These are phyloP conservation scores for Venturia carpophila DNA, from an alignment of 2,329 filamentous ascomycete genomes.

Conservation along the genomic window DNA sequence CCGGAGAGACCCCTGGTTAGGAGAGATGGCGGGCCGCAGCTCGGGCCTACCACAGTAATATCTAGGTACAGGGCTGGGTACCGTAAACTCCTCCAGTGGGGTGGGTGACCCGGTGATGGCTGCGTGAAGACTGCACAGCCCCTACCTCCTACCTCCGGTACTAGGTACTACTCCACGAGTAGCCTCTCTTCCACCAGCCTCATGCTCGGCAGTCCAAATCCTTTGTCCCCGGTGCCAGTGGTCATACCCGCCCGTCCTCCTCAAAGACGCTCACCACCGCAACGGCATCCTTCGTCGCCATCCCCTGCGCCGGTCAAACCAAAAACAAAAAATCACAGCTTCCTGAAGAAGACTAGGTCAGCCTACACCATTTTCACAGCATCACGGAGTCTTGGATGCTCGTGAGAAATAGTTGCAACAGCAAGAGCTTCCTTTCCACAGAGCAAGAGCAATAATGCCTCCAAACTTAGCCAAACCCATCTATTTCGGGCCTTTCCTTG, in stretches of 20 bases:
- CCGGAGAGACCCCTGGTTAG: not conserved
- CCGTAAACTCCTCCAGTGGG: not conserved
- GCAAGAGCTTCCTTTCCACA: not conserved
- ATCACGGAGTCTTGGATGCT: too few species aligned
- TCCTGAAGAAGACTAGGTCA: not conserved
- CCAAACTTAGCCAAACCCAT: constrained; percentile 36
- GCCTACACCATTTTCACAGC: not conserved
- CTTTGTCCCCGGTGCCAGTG: not conserved
- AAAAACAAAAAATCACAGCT: not conserved
- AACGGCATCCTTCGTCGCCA: not conserved
- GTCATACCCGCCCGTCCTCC: not conserved
- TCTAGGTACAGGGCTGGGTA: not conserved
- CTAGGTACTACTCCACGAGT: not conserved
- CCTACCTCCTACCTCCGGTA: too few species aligned
- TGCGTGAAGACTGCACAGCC: not conserved
- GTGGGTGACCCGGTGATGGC: not conserved
- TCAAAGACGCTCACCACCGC: not conserved
- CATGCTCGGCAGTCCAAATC: not conserved
- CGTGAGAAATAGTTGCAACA: too few species aligned
- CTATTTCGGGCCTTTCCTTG: constrained; percentile 67
- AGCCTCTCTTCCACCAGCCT: not conserved
- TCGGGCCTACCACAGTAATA: not conserved
- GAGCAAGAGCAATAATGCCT: constrained; percentile 6
- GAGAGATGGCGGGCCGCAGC: not conserved
- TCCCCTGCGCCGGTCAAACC: not conserved